Evolutionary conservation across 2,329 filamentous ascomycete species (phyloP).

Genomic region (Aspergillus novofumigatus): DNA sequence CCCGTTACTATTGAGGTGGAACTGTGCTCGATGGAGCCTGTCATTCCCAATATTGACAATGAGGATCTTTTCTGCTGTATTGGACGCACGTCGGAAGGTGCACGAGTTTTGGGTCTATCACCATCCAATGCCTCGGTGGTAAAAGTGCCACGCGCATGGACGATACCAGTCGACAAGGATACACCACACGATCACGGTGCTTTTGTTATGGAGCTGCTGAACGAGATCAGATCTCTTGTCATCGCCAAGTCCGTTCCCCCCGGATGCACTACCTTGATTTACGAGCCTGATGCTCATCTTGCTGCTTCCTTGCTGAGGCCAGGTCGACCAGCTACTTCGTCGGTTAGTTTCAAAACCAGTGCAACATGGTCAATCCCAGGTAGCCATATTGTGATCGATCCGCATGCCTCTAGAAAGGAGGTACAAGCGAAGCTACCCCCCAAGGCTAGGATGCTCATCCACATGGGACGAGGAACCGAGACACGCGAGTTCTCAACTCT

Average conservation of each 20-base stretch:
- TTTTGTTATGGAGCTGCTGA: not conserved
- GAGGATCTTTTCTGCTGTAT: slow-evolving; percentile 1
- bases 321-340: not conserved
- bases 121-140: slow-evolving; percentile 1
- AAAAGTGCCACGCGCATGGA: slow-evolving; percentile 1
- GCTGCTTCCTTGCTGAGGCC: not conserved
- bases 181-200: not conserved
- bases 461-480: not conserved
- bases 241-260: slow-evolving; percentile 1
- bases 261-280: slow-evolving; percentile 3
- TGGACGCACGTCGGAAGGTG: not conserved
- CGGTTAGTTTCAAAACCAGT: not conserved
- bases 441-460: slow-evolving; percentile 3
- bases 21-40: not conserved
- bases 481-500: slow-evolving; percentile 1
- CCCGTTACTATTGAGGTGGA: slow-evolving; percentile 1
- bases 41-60: not conserved
- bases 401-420: slow-evolving; percentile 4
- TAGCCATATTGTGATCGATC: not conserved
- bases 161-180: not conserved
- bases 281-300: slow-evolving; percentile 1
- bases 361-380: not conserved
- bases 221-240: slow-evolving; percentile 1
- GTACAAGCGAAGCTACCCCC: slow-evolving; percentile 2
- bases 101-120: slow-evolving; percentile 1